A percentile compares a stretch with the other conserved stretches of the same genome.
Evolutionary conservation across 2,329 filamentous ascomycete species (phyloP).

Genomic region (Phoma sp.): DNA sequence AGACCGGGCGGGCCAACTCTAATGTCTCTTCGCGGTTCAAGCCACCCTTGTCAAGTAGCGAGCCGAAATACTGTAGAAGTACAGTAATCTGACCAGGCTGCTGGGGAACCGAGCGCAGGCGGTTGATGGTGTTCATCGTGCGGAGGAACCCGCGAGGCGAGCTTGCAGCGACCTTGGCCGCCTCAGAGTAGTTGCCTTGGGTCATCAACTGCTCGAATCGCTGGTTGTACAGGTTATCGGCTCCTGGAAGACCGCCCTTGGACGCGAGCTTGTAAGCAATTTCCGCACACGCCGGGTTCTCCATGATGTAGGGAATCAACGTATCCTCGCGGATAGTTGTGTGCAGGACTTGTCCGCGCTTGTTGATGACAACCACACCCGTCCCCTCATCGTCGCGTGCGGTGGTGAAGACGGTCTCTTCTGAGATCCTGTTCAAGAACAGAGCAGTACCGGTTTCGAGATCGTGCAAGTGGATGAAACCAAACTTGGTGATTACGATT

Average conservation of each 20-base stretch:
- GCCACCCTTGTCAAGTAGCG: constrained; percentile 92
- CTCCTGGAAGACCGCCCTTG: constrained; percentile 89
- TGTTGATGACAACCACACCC: constrained; percentile 93
- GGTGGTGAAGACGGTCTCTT: constrained; percentile 98
- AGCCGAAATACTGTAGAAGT: constrained; percentile 96
- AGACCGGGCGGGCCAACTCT: constrained; percentile 89
- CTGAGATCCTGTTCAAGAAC: constrained; percentile 99
- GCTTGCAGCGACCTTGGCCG: constrained; percentile 95
- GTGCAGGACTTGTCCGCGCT: constrained; percentile 94
- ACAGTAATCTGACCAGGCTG: constrained; percentile 87
- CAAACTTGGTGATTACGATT: constrained; percentile 98
- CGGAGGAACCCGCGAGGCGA: constrained; percentile 95
- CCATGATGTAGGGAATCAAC: constrained; percentile 91
- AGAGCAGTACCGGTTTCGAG: constrained; percentile 94
- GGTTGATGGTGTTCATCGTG: constrained; percentile 92
- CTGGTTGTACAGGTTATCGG: constrained; percentile 89
- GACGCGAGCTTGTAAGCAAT: constrained; percentile 97
- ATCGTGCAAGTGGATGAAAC: constrained; percentile 98
- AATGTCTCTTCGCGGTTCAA: constrained; percentile 94
- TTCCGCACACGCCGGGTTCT: constrained; percentile 92
- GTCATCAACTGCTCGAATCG: constrained; percentile 90
- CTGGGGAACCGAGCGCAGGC: constrained; percentile 86
- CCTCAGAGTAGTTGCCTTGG: constrained; percentile 81
- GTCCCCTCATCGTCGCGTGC: constrained; percentile 82
- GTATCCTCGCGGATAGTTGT: constrained; percentile 92